A percentile compares a stretch with the other conserved stretches of the same genome.
Evolutionary conservation across 2,329 filamentous ascomycete genomes (phyloP).

Genomic region (Cordyceps javanica): DNA sequence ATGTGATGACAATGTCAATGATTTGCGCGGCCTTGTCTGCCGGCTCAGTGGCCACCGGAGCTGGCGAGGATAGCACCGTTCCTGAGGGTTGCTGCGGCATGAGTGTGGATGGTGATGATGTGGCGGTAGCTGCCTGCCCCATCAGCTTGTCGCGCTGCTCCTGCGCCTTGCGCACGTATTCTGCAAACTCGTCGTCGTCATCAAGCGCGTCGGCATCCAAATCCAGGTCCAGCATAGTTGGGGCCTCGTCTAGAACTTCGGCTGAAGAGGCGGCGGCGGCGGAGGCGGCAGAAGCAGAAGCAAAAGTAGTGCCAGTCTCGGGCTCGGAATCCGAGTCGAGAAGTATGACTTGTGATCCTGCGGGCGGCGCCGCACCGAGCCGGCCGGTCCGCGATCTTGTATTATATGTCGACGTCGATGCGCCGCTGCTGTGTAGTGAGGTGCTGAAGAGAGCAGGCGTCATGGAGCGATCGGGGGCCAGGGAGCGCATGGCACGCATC

Average conservation of each 20-base stretch:
- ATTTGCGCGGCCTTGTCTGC: neutral
- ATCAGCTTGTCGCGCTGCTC: constrained; percentile 21
- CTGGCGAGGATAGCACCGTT: constrained; percentile 2
- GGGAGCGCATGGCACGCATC: neutral
- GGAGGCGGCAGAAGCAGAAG: constrained; percentile 18
- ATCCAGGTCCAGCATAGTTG: constrained; percentile 13
- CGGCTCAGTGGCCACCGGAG: no score
- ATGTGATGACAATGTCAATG: constrained; percentile 47
- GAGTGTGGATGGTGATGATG: neutral
- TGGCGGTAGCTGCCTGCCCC: constrained; percentile 19
- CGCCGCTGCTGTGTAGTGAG: neutral
- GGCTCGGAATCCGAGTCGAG: constrained; percentile 28
- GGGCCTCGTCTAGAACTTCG: constrained; percentile 7
- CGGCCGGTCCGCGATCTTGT: neutral
- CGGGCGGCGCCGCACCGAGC: neutral
- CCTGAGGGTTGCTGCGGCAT: neutral
- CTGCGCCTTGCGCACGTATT: constrained; percentile 39
- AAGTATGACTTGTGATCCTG: constrained; percentile 20
- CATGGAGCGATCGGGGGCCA: constrained; percentile 5
- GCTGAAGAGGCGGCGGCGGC: neutral
- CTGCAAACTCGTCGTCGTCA: constrained; percentile 37
- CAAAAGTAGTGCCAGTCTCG: neutral
- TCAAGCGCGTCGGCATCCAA: constrained; percentile 17
- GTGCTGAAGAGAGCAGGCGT: neutral
- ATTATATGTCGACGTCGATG: neutral